A percentile compares a stretch with the other conserved stretches of the same genome.
Conservation (phyloP, 2,329 filamentous ascomycete genomes). For the Fusarium solani-melongenae region DNA sequence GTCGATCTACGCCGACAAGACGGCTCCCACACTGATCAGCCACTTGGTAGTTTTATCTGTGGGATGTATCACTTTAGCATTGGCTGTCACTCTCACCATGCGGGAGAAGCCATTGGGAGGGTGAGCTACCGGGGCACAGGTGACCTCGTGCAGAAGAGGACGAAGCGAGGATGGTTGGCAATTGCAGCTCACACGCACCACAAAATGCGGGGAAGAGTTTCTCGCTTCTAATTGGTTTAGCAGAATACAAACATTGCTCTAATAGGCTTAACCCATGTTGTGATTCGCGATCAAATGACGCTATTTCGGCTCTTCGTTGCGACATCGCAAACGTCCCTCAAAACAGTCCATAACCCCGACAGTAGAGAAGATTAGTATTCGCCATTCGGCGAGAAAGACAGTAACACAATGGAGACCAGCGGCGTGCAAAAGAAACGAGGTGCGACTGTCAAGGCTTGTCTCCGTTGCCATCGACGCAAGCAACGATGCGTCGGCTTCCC, state of each 20-base stretch:
- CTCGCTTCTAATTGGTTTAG: not conserved
- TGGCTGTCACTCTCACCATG: not conserved
- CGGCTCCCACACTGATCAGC: accelerated
- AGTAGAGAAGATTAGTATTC: too few species aligned
- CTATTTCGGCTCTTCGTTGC: not conserved
- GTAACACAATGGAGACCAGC: not conserved
- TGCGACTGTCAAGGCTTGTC: not conserved
- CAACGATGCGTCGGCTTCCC: not conserved
- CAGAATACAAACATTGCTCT: not conserved
- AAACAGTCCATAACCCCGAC: not conserved
- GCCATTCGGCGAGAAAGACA: too few species aligned
- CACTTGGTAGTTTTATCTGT: not conserved
- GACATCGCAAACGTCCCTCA: not conserved
- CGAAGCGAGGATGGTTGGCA: not conserved
- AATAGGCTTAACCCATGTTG: not conserved
- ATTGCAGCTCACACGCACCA: not conserved
- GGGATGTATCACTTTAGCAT: not conserved
- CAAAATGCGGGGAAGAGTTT: not conserved
- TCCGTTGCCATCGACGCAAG: not conserved
- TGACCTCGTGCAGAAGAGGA: not conserved
- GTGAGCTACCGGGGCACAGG: not conserved
- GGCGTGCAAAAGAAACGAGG: not conserved
- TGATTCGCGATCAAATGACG: not conserved
- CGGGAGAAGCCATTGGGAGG: not conserved
- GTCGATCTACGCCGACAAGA: not conserved